Evolutionary conservation across 1,284 basidiomycete species (phyloP), one percentile per base, ranked within the genome.

Genomic region (Melanopsichium pennsylvanicum): DNA sequence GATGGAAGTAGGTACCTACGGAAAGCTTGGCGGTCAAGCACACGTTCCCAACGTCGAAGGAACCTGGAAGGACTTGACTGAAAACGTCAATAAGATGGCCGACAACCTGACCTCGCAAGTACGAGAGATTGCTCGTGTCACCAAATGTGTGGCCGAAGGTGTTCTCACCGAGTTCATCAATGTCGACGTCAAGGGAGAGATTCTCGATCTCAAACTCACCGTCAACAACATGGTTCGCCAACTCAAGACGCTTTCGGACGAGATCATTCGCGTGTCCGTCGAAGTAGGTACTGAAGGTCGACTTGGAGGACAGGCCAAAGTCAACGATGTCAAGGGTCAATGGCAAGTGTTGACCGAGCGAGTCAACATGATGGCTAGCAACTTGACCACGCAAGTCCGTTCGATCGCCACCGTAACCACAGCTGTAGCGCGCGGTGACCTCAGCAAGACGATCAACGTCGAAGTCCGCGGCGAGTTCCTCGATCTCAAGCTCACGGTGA

Each of bases 171-270:
- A 93, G 82, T 89, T 89, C 36, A 92, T 97, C 82, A 89, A 92
- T 66, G 93, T 97, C 66, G 93, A 97, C 77, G 94, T 95, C 21
- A 91, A 94, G 81, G 94, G 95, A 59, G 95, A 97, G 84, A 97
- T 98, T 86, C 85, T 96, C 8, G 93, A 97, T 71, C 84, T 97
- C 81, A 97, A 86, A 79, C 82, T 83, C 31, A 81, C 80, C 8
- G 80, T 81, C 57, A 81, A 81, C 66, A 80, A 81, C 64, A 81
- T 81, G 80, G 79, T 68, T 27, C 50, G 76, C 16, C 78, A 79
- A 50, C 70, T 79, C 49, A 73, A 74, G 54, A 80, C 70, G 32
- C 70, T 81, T 29, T 76, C 73, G 0, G 78, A 81, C 55, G 79
- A 81, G 51, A 79, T 81, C 33, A 95, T 93, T 11, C 81, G 84